Evolutionary conservation across 495 filamentous ascomycete genomes (phyloP).

Genomic region (Trichoderma virens): DNA sequence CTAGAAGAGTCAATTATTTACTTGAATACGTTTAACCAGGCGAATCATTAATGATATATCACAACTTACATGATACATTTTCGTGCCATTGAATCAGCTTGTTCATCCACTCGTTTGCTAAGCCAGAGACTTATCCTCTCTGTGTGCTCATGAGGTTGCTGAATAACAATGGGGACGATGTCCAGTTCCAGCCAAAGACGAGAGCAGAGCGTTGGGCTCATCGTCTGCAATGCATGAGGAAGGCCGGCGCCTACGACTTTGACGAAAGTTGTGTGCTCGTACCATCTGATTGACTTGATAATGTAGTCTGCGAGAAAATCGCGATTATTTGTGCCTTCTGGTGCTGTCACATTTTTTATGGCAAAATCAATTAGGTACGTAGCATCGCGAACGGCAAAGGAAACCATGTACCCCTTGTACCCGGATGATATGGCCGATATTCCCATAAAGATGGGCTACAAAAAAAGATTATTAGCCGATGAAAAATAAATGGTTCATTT

Average conservation of each 20-base stretch:
- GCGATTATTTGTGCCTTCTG: slow-evolving; percentile 31
- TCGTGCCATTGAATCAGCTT: slow-evolving; percentile 77
- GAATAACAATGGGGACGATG: slow-evolving; percentile 58
- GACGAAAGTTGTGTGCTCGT: slow-evolving; percentile 52
- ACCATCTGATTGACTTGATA: slow-evolving; percentile 44
- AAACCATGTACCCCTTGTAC: slow-evolving; percentile 44
- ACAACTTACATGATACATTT: slow-evolving; percentile 61
- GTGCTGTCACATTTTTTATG: slow-evolving; percentile 44
- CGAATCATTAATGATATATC: slow-evolving; percentile 4
- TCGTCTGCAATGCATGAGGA: slow-evolving; percentile 39
- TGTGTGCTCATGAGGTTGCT: slow-evolving; percentile 32
- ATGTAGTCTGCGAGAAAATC: slow-evolving; percentile 45
- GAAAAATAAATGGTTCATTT: too few species aligned
- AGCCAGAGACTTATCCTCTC: slow-evolving; percentile 43
- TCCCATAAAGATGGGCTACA: slow-evolving; percentile 31
- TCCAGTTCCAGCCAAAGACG: slow-evolving; percentile 77
- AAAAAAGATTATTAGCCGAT: too few species aligned
- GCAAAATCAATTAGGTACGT: slow-evolving; percentile 73
- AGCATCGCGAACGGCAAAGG: slow-evolving; percentile 66
- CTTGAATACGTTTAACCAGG: not conserved
- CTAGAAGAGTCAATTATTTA: slow-evolving; percentile 29
- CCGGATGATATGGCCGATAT: slow-evolving; percentile 47
- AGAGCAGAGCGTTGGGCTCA: slow-evolving; percentile 56
- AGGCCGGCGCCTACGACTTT: slow-evolving; percentile 62
- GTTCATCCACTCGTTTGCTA: slow-evolving; percentile 61